Evolutionary conservation across 2,329 filamentous ascomycete species (phyloP), one percentile per base, ranked within the genome.

Genomic region (Fusarium multiceps): DNA sequence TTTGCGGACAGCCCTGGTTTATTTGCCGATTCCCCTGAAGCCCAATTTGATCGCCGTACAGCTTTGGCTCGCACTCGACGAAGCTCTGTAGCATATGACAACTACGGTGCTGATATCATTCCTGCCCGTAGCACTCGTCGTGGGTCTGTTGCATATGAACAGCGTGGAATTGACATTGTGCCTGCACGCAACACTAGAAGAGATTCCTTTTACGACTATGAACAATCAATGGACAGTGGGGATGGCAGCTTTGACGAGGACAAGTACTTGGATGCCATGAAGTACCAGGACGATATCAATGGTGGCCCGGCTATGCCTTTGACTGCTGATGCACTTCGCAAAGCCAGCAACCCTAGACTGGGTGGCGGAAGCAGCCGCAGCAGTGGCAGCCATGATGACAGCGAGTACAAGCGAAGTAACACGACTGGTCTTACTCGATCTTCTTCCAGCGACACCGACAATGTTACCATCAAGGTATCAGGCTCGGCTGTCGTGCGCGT

Each of bases 371-470:
- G 84, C 80, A 88, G 85, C 74, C 84, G 84, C 81, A 89, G 84
- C 67, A 84, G 78, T 23, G 90, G 88, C 75, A 87, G 83, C 46
- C 88, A 83, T 45, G 89, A 90, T 71, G 88, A 90, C 60, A 90
- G 88, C 77, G 88, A 90, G 59, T 89, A 86, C 77, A 85, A 84
- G 69, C 86, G 86, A 67, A 90, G 88, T 56, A 87, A 86, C 28
- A 88, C 88, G 0, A 90, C 88, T 14, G 84, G 87, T 42, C 87
- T 88, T 12, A 90, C 88, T 6, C 81, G 86, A 34, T 87, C 85
- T 10, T 81, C 78, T 7, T 78, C 78, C 5, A 85, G 82, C 60
- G 83, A 84, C 54, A 84, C 87, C 57, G 87, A 90, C 40, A 87
- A 89, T 65, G 81, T 89, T 59, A 90, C 87, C 18, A 89, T 90